Percentiles rank a stretch among this genome's conserved stretches.
Conservation (phyloP, 2,329 filamentous ascomycete genomes). For the Fusarium metavorans region DNA sequence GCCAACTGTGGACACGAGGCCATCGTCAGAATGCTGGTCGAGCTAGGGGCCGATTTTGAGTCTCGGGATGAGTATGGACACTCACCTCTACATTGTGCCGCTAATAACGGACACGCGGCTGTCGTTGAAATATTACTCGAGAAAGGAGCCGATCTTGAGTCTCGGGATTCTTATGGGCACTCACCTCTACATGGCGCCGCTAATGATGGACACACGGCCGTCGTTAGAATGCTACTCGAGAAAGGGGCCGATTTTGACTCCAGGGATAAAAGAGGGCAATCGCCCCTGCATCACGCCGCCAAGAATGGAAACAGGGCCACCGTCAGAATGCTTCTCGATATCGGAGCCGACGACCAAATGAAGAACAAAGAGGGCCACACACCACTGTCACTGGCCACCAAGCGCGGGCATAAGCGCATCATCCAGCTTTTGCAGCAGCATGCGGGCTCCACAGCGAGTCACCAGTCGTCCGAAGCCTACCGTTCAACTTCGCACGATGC, state of each 20-base stretch:
- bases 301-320: background rate
- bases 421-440: background rate
- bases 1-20: background rate
- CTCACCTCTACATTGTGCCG: background rate
- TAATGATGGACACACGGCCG: background rate
- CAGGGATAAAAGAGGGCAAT: accelerated
- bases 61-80: accelerated
- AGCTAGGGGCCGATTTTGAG: background rate
- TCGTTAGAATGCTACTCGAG: background rate
- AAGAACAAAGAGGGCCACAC: accelerated
- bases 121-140: background rate
- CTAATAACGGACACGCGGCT: too few species aligned
- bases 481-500: background rate
- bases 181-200: background rate
- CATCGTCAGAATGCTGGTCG: background rate
- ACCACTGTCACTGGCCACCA: background rate
- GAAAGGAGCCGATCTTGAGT: background rate
- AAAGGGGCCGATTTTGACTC: background rate
- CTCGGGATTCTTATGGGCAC: accelerated
- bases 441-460: background rate
- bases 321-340: background rate
- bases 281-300: background rate
- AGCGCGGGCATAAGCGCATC: background rate
- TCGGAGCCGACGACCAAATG: background rate
- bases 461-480: background rate